These are phyloP conservation scores for Lachancea sp. DNA, from an alignment of 805 yeast species.

Conservation along the genomic window DNA sequence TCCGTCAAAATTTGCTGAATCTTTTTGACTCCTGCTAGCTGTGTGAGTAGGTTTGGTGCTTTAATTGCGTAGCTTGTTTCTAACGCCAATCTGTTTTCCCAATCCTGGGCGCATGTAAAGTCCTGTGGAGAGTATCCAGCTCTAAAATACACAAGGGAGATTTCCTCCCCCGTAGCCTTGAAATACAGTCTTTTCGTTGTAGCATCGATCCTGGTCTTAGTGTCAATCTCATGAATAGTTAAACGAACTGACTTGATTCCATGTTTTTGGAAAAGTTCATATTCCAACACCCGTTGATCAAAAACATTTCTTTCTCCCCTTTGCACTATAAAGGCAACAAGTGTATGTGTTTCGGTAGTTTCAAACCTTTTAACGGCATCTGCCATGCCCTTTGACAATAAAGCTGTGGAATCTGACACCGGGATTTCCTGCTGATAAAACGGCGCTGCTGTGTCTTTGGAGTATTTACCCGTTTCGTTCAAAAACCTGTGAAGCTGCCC, in stretches of 20 bases:
- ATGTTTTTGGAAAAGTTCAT: slow-evolving; percentile 48
- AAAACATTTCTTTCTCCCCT: slow-evolving; percentile 81
- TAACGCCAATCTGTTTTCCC: slow-evolving; percentile 69
- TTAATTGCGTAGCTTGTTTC: slow-evolving; percentile 79
- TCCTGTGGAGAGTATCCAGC: slow-evolving; percentile 86
- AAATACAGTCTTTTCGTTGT: slow-evolving; percentile 45
- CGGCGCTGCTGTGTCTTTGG: slow-evolving; percentile 32
- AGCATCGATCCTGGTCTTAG: slow-evolving; percentile 36
- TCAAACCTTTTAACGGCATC: slow-evolving; percentile 56
- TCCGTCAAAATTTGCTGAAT: slow-evolving; percentile 83
- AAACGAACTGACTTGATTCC: slow-evolving; percentile 59
- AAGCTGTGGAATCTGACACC: slow-evolving; percentile 54
- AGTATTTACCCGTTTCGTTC: slow-evolving; percentile 54
- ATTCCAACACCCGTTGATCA: slow-evolving; percentile 86
- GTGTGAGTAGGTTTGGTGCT: slow-evolving; percentile 86
- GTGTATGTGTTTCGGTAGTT: slow-evolving; percentile 20
- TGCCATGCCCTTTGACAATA: slow-evolving; percentile 64
- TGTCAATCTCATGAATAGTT: slow-evolving; percentile 53
- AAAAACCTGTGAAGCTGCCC: slow-evolving; percentile 67
- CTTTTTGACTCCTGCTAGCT: slow-evolving; percentile 88
- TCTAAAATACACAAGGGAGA: slow-evolving; percentile 85
- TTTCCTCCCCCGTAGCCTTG: slow-evolving; percentile 54
- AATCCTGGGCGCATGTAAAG: slow-evolving; percentile 56
- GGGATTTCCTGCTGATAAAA: slow-evolving; percentile 48
- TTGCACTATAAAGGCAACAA: slow-evolving; percentile 75